A percentile compares a stretch with the other conserved stretches of the same genome.
phyloP scores from a whole-genome alignment of 2,329 filamentous ascomycete species.

The Seiridium unicorne region DNA sequence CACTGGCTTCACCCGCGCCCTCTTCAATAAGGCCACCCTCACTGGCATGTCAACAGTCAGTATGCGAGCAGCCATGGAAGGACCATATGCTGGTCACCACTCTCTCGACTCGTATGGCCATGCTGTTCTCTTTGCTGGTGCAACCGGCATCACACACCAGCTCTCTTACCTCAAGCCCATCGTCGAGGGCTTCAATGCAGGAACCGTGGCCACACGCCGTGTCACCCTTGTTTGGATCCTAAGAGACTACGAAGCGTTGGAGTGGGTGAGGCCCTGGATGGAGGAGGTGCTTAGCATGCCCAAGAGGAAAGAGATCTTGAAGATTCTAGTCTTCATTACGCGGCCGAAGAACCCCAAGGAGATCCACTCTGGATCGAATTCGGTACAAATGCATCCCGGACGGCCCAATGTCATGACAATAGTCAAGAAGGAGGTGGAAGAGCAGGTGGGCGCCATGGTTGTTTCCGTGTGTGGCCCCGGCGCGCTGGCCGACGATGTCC shows the following conservation, averaged over 20 bases:
- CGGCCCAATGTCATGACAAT: constrained; percentile 79
- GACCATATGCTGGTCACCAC: constrained; percentile 83
- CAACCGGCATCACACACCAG: constrained; percentile 94
- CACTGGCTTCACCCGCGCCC: constrained; percentile 80
- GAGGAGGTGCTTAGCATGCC: constrained; percentile 74
- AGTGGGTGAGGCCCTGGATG: constrained; percentile 92
- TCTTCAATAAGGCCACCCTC: constrained; percentile 67
- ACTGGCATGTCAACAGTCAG: constrained; percentile 53
- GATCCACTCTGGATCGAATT: constrained; percentile 71
- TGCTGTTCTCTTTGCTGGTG: constrained; percentile 84
- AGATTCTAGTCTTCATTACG: constrained; percentile 88
- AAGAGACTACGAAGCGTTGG: constrained; percentile 81
- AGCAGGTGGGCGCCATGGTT: constrained; percentile 84
- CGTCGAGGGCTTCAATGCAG: constrained; percentile 65
- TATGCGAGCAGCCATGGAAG: constrained; percentile 77
- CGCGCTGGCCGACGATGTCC: constrained; percentile 72
- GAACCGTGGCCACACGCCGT: constrained; percentile 76
- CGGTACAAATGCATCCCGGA: constrained; percentile 89
- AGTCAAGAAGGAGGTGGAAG: constrained; percentile 77
- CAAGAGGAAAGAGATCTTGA: constrained; percentile 76
- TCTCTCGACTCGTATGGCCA: constrained; percentile 91
- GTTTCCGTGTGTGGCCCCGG: constrained; percentile 81
- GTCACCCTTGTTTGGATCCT: constrained; percentile 91
- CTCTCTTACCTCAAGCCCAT: constrained; percentile 82
- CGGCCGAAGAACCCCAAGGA: constrained; percentile 81